Evolutionary conservation across 1,284 basidiomycete species (phyloP), one percentile per base, ranked within the genome.

Genomic region (Puccinia horiana): DNA sequence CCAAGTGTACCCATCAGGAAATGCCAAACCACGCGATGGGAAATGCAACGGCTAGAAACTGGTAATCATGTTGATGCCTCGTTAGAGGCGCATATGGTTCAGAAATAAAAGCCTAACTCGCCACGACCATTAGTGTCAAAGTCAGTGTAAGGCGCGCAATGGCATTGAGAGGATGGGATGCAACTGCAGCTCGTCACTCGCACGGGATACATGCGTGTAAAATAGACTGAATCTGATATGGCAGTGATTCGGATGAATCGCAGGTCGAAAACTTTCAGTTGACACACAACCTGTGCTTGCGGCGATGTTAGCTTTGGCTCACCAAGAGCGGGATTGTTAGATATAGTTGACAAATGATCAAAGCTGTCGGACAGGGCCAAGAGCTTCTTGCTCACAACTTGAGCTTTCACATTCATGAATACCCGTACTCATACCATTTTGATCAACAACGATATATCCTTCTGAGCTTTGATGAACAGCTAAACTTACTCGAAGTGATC

Each of bases 21-120:
- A 73, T 32, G 47, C 29, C n/a, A 73, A 73, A 73, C 70, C 69
- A 54, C 70, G 49, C 70, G 70, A 54, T 73, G 49, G 65, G 65
- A 26, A 47, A n/a, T 29, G 40, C 47, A 29, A 47, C 65, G 20
- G n/a, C 63, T 47, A 37, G 65, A 12, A 6, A n/a, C 40, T 47
- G 40, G 42, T 23, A 56, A 52, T 52, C 49, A 54, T 54, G 70
- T 37, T 35, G 29, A 73, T 73, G 35, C 3, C 47, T 40, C 42
- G 26, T 40, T 42, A 16, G 65, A 69, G 23, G 65, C 8, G 20
- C 16, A 40, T n/a, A n/a, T n/a, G n/a, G n/a, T 42, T 26, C 29
- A 37, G 47, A 37, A 52, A 73, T 49, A 5, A 52, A 73, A 52
- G 47, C 32, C 47, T 73, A 49, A 37, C 42, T 47, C 37, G 8